These are phyloP conservation scores for Phylloporus rhodoxanthus DNA, from an alignment of 768 basidiomycete species.

Conservation along the genomic window DNA sequence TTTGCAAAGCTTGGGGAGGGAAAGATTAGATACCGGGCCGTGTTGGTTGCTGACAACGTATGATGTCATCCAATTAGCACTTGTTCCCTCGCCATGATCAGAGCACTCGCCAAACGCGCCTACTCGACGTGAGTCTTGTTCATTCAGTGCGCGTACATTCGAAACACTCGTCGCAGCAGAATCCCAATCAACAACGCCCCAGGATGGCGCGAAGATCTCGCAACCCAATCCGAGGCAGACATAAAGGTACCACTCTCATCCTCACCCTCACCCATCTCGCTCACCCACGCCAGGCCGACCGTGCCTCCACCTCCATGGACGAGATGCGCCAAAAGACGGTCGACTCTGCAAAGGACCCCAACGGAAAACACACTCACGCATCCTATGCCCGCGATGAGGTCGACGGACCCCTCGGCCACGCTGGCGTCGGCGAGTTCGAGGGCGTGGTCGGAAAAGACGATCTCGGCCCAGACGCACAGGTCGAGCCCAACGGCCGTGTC, in stretches of 20 bases:
- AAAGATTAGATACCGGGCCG: constrained; percentile 29
- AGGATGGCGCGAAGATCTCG: constrained; percentile 64
- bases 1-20: constrained; percentile 23
- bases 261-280: background rate
- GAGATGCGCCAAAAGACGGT: constrained; percentile 25
- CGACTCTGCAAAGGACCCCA: constrained; percentile 6
- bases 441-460: constrained; percentile 27
- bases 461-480: constrained; percentile 21
- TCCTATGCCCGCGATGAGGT: constrained; percentile 26
- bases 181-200: too few species aligned
- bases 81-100: background rate
- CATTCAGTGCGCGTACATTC: too few species aligned
- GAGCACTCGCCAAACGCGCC: too few species aligned
- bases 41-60: constrained; percentile 12
- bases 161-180: too few species aligned
- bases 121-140: too few species aligned
- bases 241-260: constrained; percentile 50
- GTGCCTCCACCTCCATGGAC: constrained; percentile 4
- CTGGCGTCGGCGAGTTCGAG: constrained; percentile 29
- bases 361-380: constrained; percentile 22
- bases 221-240: constrained; percentile 7
- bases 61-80: background rate
- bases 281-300: constrained; percentile 22
- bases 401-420: constrained; percentile 23
- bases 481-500: constrained; percentile 23